These are phyloP conservation scores for Lipomyces spencermartinsiae DNA, from an alignment of 805 yeast genomes.

Conservation along the genomic window DNA sequence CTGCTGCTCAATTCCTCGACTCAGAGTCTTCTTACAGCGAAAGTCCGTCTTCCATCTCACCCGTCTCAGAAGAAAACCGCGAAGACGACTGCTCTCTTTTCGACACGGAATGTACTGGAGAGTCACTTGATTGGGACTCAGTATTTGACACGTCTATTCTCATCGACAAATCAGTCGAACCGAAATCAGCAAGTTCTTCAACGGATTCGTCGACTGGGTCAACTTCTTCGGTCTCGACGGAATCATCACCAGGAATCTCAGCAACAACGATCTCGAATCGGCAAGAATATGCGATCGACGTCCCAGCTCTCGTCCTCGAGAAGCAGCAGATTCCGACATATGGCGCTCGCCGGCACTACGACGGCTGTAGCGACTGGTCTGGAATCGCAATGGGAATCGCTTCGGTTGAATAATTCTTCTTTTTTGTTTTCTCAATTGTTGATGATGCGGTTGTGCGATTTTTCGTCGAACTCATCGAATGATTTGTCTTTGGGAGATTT, in stretches of 20 bases:
- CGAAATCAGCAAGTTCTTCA: not conserved
- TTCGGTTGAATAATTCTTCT: conserved; percentile 10
- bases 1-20: conserved; percentile 10
- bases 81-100: conserved; percentile 8
- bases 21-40: not conserved
- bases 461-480: not conserved
- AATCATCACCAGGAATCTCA: not conserved
- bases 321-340: conserved; percentile 32
- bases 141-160: conserved; percentile 16
- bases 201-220: conserved; percentile 1
- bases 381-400: conserved; percentile 27
- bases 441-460: conserved; percentile 2
- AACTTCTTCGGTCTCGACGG: conserved; percentile 7
- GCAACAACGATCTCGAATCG: conserved; percentile 1
- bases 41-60: not conserved
- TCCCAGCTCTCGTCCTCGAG: conserved; percentile 29
- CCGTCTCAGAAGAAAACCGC: not conserved
- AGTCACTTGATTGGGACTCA: conserved; percentile 23
- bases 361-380: conserved; percentile 38
- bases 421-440: conserved; percentile 5
- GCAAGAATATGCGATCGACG: conserved; percentile 23
- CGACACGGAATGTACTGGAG: conserved; percentile 7
- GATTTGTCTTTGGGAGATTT: conserved; percentile 4
- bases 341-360: conserved; percentile 36
- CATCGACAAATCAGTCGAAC: not conserved